A percentile compares a stretch with the other conserved stretches of the same genome.
Conservation (phyloP, 352 stramenopile species). For the Pythium sukuiense region DNA sequence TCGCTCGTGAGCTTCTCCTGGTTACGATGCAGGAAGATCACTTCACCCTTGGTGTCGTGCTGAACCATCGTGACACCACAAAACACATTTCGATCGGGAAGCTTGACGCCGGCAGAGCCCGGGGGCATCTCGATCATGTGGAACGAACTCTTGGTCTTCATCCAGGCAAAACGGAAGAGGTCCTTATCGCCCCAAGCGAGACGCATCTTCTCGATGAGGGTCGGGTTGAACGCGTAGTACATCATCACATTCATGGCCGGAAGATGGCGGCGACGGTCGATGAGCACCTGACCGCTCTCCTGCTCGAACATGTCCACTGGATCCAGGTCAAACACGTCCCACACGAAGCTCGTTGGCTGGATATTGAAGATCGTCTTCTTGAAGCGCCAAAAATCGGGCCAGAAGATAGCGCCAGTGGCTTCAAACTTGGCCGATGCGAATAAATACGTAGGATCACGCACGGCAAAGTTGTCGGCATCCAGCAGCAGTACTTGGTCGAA, state of each 20-base stretch:
- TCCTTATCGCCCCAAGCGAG: slow-evolving; percentile 78
- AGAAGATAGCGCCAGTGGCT: slow-evolving; percentile 61
- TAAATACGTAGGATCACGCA: slow-evolving; percentile 60
- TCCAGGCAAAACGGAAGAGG: slow-evolving; percentile 62
- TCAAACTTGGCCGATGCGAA: slow-evolving; percentile 55
- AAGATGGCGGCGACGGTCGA: slow-evolving; percentile 37
- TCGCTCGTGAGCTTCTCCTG: slow-evolving; percentile 2
- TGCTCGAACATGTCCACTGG: slow-evolving; percentile 75
- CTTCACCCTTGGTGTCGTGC: slow-evolving; percentile 7
- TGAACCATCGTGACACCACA: background rate
- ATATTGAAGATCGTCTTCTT: slow-evolving; percentile 85
- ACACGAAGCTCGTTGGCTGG: slow-evolving; percentile 64
- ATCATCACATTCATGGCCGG: slow-evolving; percentile 62
- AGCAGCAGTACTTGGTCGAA: slow-evolving; percentile 76
- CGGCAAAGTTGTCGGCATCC: slow-evolving; percentile 75
- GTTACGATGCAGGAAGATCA: slow-evolving; percentile 30
- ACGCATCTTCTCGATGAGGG: slow-evolving; percentile 41
- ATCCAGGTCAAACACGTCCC: slow-evolving; percentile 61
- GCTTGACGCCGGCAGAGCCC: slow-evolving; percentile 13
- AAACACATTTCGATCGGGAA: background rate
- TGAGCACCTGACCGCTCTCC: too few relatives aligned
- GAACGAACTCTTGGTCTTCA: slow-evolving; percentile 33
- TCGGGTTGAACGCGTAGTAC: slow-evolving; percentile 54
- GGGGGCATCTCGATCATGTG: slow-evolving; percentile 27
- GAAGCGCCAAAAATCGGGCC: slow-evolving; percentile 75